Conservation (phyloP, 768 basidiomycete species). For the Gelatoporia subvermispora region DNA sequence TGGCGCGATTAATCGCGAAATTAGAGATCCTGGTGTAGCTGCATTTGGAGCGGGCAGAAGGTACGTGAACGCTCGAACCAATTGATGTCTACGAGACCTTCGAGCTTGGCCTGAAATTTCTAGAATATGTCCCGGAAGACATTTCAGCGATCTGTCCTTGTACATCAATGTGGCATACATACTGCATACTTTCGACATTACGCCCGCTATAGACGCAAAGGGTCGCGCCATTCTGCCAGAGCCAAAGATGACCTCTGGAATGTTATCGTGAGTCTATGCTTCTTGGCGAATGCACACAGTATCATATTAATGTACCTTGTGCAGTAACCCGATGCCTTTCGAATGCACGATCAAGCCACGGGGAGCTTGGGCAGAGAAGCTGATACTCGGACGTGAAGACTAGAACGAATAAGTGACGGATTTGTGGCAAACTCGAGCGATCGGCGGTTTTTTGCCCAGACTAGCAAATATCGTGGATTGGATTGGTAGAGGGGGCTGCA, state of each 20-base stretch:
- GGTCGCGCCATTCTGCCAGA: background rate
- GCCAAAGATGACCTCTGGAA: background rate
- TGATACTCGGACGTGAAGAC: constrained; percentile 2
- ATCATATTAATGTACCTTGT: background rate
- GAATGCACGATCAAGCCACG: constrained; percentile 5
- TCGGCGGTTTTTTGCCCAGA: too few species aligned
- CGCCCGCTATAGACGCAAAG: constrained; percentile 3
- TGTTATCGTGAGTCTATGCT: constrained; percentile 3
- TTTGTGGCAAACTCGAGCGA: too few species aligned
- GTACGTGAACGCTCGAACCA: too few species aligned
- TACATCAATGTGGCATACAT: constrained; percentile 11
- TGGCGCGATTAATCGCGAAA: too few species aligned
- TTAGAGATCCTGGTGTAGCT: too few species aligned
- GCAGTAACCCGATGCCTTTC: constrained; percentile 4
- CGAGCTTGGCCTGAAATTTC: too few species aligned
- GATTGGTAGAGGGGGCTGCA: too few species aligned
- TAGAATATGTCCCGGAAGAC: constrained; percentile 16
- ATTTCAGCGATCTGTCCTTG: constrained; percentile 8
- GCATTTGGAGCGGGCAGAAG: too few species aligned
- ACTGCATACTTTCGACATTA: constrained; percentile 11
- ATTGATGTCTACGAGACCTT: too few species aligned
- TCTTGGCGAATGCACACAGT: background rate
- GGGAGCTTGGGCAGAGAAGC: background rate
- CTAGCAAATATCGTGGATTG: too few species aligned
- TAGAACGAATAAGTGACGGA: too few species aligned